Base-by-base conservation (phyloP, 2,329 filamentous ascomycete genomes). In the Zarea fungicola region DNA sequence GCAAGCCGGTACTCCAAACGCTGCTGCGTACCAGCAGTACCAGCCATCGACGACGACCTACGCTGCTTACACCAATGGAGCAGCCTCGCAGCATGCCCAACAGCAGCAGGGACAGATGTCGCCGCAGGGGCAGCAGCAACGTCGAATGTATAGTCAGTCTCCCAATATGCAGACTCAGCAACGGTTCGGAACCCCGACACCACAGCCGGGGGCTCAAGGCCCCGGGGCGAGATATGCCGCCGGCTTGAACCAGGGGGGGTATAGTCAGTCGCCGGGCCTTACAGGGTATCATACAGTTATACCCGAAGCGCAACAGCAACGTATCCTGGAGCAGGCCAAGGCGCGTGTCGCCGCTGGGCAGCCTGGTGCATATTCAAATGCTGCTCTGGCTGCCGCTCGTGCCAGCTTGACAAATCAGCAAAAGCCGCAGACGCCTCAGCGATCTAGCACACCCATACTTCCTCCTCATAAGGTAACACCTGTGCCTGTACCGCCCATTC, bases 271-370 rank as follows among this genome's bases (percentile, higher is more conserved):
- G 50, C 61, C 65, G 21, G 69, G 67, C 14, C 60, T 70, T 4
- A 68, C 71, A 3, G 73, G 73, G 26, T 76, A 75, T 50, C 71
- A 74, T 40, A 75, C 71, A 5, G 71, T 75, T 40, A 74, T 75
- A 57, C 68, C 70, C 31, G 72, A 75, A 54, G 68, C 69, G 14
- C 72, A 76, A 51, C 74, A 77, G 56, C 71, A 74, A 56, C 70
- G 73, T 47, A 70, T 75, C 40, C 63, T 75, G 58, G 74, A 78
- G 45, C 74, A 77, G 58, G 73, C 75, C 7, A 72, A 74, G 48
- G 74, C 72, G 3, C 63, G 73, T 22, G 68, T 71, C 13, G 71
- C 71, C 14, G 71, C 72, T 0, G 70, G 73, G 43, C 69, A 73
- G 52, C 64, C 69, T 23, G 66, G 66, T 19, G 70, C 71, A 49